Evolutionary conservation across 2,329 filamentous ascomycete species (phyloP).

Genomic region (Diaporthe destruens): DNA sequence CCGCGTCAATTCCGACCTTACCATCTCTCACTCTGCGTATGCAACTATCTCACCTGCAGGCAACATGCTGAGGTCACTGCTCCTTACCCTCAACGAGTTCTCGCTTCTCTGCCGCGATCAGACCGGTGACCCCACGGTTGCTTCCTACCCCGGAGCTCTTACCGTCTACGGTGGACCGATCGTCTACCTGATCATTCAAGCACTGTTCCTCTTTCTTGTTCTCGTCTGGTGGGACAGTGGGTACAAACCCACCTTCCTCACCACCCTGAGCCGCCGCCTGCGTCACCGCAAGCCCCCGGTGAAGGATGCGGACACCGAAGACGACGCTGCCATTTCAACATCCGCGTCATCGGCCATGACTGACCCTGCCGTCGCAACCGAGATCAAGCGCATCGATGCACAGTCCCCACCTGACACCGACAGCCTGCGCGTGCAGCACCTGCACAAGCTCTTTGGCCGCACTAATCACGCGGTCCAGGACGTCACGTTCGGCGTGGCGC

Average conservation of each 20-base stretch:
- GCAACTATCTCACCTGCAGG: slow-evolving; percentile 81
- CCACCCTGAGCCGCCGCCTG: slow-evolving; percentile 56
- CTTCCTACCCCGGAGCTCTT: slow-evolving; percentile 77
- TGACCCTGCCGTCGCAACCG: slow-evolving; percentile 74
- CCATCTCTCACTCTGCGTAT: slow-evolving; percentile 81
- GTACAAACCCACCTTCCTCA: slow-evolving; percentile 68
- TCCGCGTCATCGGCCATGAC: slow-evolving; percentile 43
- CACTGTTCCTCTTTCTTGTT: slow-evolving; percentile 75
- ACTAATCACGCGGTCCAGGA: slow-evolving; percentile 75
- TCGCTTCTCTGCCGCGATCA: slow-evolving; percentile 77
- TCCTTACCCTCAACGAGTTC: slow-evolving; percentile 86
- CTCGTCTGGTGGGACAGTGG: slow-evolving; percentile 87
- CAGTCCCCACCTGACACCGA: slow-evolving; percentile 62
- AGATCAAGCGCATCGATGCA: slow-evolving; percentile 72
- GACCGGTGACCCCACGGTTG: slow-evolving; percentile 63
- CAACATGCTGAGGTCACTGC: slow-evolving; percentile 79
- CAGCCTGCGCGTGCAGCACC: slow-evolving; percentile 81
- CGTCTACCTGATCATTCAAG: slow-evolving; percentile 83
- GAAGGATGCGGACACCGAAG: slow-evolving; percentile 35
- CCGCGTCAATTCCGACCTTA: slow-evolving; percentile 74
- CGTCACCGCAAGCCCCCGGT: slow-evolving; percentile 45
- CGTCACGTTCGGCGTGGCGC: slow-evolving; percentile 83
- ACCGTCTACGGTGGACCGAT: slow-evolving; percentile 86
- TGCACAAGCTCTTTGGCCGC: slow-evolving; percentile 81
- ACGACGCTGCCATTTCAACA: slow-evolving; percentile 31